Percentiles rank a stretch among this genome's conserved stretches.
These are phyloP conservation scores for Williopsis jadinii DNA, from an alignment of 1,139 yeast genomes.

Conservation along the genomic window DNA sequence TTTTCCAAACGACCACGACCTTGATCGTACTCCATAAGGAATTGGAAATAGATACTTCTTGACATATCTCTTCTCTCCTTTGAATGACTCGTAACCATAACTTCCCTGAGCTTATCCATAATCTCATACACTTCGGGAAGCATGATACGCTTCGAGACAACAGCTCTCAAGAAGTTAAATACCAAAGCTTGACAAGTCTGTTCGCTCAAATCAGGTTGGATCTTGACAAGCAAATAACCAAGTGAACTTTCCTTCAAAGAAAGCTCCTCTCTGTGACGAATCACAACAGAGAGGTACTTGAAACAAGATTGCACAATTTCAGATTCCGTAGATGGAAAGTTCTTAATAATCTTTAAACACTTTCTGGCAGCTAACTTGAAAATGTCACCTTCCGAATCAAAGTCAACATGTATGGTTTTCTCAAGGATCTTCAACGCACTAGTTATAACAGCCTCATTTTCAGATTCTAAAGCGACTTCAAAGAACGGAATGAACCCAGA, in stretches of 20 bases:
- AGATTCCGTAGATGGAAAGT: slow-evolving; percentile 69
- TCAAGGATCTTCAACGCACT: slow-evolving; percentile 62
- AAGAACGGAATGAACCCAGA: slow-evolving; percentile 72
- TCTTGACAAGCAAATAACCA: slow-evolving; percentile 65
- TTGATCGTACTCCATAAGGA: slow-evolving; percentile 91
- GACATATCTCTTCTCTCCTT: slow-evolving; percentile 81
- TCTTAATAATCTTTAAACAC: slow-evolving; percentile 61
- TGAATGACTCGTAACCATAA: slow-evolving; percentile 88
- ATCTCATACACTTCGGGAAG: slow-evolving; percentile 88
- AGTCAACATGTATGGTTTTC: slow-evolving; percentile 53
- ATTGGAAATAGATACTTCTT: slow-evolving; percentile 76
- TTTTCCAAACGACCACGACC: slow-evolving; percentile 80
- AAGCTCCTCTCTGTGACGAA: slow-evolving; percentile 63
- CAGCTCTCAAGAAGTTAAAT: slow-evolving; percentile 71
- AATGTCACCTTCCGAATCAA: slow-evolving; percentile 45
- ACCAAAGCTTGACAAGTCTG: slow-evolving; percentile 88
- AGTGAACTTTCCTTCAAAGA: slow-evolving; percentile 65
- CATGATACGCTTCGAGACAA: slow-evolving; percentile 64
- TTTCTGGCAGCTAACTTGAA: slow-evolving; percentile 57
- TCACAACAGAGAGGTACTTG: slow-evolving; percentile 63
- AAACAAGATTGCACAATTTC: slow-evolving; percentile 82
- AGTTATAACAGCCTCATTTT: slow-evolving; percentile 68
- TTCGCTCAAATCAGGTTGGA: slow-evolving; percentile 86
- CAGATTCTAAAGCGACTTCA: slow-evolving; percentile 51
- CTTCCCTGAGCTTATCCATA: slow-evolving; percentile 72